Evolutionary conservation across 805 yeast species (phyloP).

Genomic region (Candida incommunis): DNA sequence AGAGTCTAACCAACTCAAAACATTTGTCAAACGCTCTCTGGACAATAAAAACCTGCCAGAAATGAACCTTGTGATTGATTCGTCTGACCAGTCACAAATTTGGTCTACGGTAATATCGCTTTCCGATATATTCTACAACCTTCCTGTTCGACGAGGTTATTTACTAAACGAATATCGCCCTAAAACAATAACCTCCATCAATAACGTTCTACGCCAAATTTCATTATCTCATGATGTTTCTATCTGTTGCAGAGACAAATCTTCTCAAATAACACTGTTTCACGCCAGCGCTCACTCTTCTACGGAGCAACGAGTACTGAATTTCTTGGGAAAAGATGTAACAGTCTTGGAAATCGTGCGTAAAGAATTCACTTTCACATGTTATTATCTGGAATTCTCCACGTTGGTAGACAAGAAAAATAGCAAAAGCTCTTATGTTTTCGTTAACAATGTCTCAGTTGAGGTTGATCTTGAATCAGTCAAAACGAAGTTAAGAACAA

Average conservation of each 20-base stretch:
- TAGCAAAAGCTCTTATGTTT: neutral
- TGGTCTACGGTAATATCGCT: constrained; percentile 10
- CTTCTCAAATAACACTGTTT: neutral
- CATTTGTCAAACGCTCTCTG: neutral
- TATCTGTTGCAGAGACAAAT: neutral
- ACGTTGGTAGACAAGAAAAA: neutral
- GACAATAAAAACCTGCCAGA: neutral
- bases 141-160: constrained; percentile 14
- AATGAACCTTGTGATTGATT: neutral
- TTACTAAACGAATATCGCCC: neutral
- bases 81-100: constrained; percentile 1
- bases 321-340: neutral
- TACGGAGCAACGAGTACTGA: neutral
- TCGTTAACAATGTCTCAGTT: neutral
- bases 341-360: neutral
- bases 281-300: neutral
- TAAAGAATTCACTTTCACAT: neutral
- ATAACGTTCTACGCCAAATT: constrained; percentile 3
- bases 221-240: constrained; percentile 3
- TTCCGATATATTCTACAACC: constrained; percentile 10
- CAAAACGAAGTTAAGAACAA: neutral
- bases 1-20: constrained; percentile 10
- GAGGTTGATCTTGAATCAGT: neutral
- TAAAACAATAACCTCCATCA: constrained; percentile 3
- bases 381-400: neutral